Conservation (phyloP, 2,329 filamentous ascomycete genomes). For the Fusarium veterinarium region DNA sequence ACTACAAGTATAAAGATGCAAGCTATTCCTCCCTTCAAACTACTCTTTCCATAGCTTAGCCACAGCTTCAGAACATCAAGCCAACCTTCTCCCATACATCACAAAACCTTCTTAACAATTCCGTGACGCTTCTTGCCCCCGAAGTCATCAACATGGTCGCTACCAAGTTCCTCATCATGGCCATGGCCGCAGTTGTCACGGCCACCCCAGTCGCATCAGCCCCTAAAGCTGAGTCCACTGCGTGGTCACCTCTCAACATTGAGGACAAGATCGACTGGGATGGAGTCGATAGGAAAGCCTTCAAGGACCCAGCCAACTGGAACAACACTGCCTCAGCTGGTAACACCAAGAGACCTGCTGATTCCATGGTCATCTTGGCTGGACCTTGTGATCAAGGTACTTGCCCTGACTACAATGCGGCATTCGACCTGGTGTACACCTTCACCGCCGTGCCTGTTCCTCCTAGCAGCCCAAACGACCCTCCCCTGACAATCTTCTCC, state of each 20-base stretch:
- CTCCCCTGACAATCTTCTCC: neutral
- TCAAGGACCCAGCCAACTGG: neutral
- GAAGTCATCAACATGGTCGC: neutral
- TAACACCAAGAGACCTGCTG: neutral
- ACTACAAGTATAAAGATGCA: neutral
- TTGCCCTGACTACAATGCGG: neutral
- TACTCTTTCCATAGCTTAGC: neutral
- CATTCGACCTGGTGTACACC: neutral
- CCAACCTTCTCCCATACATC: neutral
- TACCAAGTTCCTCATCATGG: neutral
- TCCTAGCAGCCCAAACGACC: neutral
- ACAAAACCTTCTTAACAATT: too few relatives aligned
- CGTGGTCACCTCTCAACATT: neutral
- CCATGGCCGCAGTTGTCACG: neutral
- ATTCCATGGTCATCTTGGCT: neutral
- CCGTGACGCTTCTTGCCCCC: neutral
- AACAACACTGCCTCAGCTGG: neutral
- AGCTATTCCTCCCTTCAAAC: too few relatives aligned
- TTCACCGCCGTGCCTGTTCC: neutral
- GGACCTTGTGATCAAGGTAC: neutral
- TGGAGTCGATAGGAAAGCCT: neutral
- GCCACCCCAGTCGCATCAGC: neutral
- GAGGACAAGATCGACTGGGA: neutral
- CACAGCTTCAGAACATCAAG: neutral
- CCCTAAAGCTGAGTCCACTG: neutral